Percentiles rank a stretch among this genome's conserved stretches.
Evolutionary conservation across 1,284 basidiomycete species (phyloP).

Genomic region (Ustilago esculenta): DNA sequence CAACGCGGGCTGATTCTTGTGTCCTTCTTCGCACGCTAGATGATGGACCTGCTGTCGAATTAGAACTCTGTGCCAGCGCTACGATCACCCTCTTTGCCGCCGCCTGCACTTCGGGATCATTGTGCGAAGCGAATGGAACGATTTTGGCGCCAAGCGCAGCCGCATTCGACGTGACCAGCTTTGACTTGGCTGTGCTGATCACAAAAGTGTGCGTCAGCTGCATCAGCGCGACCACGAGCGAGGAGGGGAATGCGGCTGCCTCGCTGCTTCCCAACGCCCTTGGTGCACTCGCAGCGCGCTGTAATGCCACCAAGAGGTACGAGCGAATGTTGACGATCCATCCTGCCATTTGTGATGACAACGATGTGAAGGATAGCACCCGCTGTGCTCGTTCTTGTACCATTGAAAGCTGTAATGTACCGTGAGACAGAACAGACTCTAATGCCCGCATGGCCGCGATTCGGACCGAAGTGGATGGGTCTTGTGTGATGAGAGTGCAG

Average conservation of each 20-base stretch:
- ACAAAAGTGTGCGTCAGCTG: conserved; percentile 23
- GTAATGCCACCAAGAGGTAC: conserved; percentile 19
- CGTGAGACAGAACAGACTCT: conserved; percentile 19
- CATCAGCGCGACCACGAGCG: conserved; percentile 17
- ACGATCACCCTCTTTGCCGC: conserved; percentile 7
- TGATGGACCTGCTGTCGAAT: neutral
- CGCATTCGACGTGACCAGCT: conserved; percentile 11
- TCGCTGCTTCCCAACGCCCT: neutral
- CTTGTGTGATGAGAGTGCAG: conserved; percentile 22
- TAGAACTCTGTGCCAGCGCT: neutral
- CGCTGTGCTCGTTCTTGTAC: conserved; percentile 35
- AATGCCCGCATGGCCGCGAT: conserved; percentile 26
- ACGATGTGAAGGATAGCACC: conserved; percentile 33
- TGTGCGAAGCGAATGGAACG: conserved; percentile 13
- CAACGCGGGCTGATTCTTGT: no score
- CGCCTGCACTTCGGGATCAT: conserved; percentile 20
- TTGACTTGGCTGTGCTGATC: conserved; percentile 15
- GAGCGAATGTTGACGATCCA: conserved; percentile 40
- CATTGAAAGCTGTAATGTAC: conserved; percentile 25
- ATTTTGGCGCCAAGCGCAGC: conserved; percentile 10
- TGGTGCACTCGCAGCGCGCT: conserved; percentile 9
- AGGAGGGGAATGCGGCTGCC: conserved; percentile 5
- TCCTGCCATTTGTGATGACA: conserved; percentile 32
- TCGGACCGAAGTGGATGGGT: conserved; percentile 24
- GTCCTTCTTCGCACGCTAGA: no score